These are phyloP conservation scores for Leucosporidium scottii DNA, from an alignment of 768 basidiomycete genomes.

Conservation along the genomic window DNA sequence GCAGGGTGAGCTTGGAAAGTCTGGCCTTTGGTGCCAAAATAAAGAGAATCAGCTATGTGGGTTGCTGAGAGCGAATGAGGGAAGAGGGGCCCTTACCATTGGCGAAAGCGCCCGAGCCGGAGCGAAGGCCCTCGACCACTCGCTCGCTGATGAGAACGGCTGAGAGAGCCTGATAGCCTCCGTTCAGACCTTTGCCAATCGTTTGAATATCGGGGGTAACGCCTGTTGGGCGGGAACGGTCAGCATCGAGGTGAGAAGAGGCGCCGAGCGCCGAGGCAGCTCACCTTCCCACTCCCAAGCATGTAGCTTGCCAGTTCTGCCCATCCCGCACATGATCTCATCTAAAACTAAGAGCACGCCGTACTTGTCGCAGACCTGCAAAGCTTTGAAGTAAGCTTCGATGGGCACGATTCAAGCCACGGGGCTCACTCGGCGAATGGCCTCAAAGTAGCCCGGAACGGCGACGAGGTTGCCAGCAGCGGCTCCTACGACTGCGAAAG, in stretches of 20 bases:
- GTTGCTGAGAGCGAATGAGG: neutral
- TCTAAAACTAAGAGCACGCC: constrained; percentile 68
- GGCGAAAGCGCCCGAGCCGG: constrained; percentile 41
- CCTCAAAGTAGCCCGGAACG: constrained; percentile 76
- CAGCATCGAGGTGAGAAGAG: neutral
- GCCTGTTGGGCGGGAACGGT: constrained; percentile 63
- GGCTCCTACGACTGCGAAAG: constrained; percentile 76
- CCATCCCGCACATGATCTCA: constrained; percentile 70
- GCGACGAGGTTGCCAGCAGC: constrained; percentile 68
- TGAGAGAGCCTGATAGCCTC: constrained; percentile 70
- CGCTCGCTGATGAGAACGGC: constrained; percentile 68
- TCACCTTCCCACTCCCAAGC: constrained; percentile 5
- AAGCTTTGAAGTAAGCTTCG: constrained; percentile 26
- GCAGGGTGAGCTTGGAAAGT: constrained; percentile 2
- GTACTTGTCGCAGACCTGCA: constrained; percentile 53
- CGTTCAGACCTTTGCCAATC: constrained; percentile 81
- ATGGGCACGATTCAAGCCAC: neutral
- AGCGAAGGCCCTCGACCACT: constrained; percentile 62
- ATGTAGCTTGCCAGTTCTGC: neutral
- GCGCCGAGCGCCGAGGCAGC: neutral
- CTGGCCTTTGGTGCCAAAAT: neutral
- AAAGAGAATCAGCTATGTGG: neutral
- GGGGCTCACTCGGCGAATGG: constrained; percentile 35
- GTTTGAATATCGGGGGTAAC: constrained; percentile 86
- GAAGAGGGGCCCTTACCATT: constrained; percentile 14